Evolutionary conservation across 2,329 filamentous ascomycete species (phyloP).

Genomic region (Clonostachys byssicola): DNA sequence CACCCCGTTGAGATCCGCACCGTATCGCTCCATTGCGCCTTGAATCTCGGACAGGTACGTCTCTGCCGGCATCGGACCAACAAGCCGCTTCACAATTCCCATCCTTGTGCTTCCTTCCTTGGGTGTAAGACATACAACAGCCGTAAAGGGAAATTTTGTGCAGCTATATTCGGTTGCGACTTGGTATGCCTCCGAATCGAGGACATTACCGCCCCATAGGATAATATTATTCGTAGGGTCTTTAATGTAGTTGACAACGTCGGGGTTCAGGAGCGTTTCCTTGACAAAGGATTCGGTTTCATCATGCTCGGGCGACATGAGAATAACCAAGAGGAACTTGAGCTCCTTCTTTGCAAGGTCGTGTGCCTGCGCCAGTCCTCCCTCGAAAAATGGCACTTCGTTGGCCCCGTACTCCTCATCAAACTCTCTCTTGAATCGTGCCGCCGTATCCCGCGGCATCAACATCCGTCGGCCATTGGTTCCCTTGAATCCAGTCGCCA

Average conservation of each 20-base stretch:
- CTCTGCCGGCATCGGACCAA: conserved; percentile 64
- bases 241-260: conserved; percentile 71
- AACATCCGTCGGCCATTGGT: conserved; percentile 70
- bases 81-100: conserved; percentile 79
- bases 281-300: conserved; percentile 79
- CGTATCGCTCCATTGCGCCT: conserved; percentile 69
- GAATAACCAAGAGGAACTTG: conserved; percentile 84
- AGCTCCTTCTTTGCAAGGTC: conserved; percentile 87
- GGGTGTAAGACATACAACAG: conserved; percentile 82
- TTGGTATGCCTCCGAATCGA: conserved; percentile 92
- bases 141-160: conserved; percentile 89
- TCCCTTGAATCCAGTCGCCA: conserved; percentile 48
- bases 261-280: conserved; percentile 74
- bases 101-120: conserved; percentile 81
- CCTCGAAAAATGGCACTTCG: conserved; percentile 75
- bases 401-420: conserved; percentile 84
- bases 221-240: conserved; percentile 75
- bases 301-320: conserved; percentile 91
- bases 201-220: conserved; percentile 88
- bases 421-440: conserved; percentile 86
- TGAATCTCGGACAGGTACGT: conserved; percentile 76
- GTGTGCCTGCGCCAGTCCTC: conserved; percentile 86
- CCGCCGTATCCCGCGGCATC: conserved; percentile 81
- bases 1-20: conserved; percentile 68
- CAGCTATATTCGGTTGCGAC: conserved; percentile 82